Base-by-base conservation (phyloP, 2,329 filamentous ascomycete genomes). In the Ceratocystis destructans region DNA sequence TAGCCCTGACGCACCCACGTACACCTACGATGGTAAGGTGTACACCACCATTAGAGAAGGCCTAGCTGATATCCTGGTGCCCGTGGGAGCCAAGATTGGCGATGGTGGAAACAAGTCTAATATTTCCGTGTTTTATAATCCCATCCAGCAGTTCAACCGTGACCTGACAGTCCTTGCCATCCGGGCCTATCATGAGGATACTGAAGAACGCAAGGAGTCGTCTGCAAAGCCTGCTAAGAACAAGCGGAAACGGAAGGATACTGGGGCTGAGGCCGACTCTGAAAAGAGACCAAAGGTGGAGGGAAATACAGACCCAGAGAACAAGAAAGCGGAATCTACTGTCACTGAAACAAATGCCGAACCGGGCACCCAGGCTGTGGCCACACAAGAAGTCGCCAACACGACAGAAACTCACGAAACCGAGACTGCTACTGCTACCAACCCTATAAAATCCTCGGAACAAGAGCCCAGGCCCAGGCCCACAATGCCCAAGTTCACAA, bases 101-200 rank as follows among this genome's bases (percentile, higher is more conserved):
- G 82, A 84, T 71, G 78, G 82, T 68, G 82, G 86, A 64, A 80
- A 84, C 71, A 80, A 85, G 48, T 83, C 86, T 71, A 88, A 93
- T 71, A 67, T 68, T 53, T 67, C 67, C 7, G 95, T 99, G 66
- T 99, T 99, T 73, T 99, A 99, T 81, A 99, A 99, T 72, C 93
- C 94, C 0, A 96, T 99, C 65, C 94, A 99, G 74, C 94, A 99
- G 74, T 99, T 97, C 80, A 99, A 99, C 76, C 88, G 95, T 61
- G 94, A 99, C 74, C 77, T 99, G 70, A 96, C 90, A 68, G 90
- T 96, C 31, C 82, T 99, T 15, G 90, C 90, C 0, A 96, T 99
- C 75, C 90, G 89, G 72, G 88, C 89, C 0, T 96, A 93, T 74
- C 90, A 89, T 1, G 86, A 94, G 70, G 85, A 90, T 41, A 73